These are phyloP conservation scores for Hyaloscypha hepaticicola DNA, from an alignment of 495 filamentous ascomycete species.

Conservation along the genomic window DNA sequence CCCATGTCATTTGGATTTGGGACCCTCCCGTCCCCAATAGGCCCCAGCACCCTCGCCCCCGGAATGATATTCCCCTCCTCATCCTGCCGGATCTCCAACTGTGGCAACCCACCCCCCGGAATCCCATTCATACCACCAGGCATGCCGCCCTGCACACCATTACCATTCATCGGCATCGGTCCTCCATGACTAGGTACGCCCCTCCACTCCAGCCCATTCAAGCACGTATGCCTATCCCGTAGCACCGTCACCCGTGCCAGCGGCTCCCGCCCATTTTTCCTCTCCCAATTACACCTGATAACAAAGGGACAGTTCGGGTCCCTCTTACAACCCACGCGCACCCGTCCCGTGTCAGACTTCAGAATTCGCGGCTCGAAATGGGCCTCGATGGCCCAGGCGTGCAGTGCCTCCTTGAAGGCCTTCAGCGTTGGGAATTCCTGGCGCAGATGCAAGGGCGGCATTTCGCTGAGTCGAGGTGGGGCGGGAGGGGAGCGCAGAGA, in stretches of 20 bases:
- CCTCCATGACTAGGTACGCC: not conserved
- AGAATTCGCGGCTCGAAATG: slow-evolving; percentile 44
- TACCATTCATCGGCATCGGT: not conserved
- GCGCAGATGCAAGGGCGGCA: slow-evolving; percentile 37
- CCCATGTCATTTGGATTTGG: slow-evolving; percentile 5
- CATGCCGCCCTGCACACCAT: slow-evolving; percentile 5
- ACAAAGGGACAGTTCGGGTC: slow-evolving; percentile 40
- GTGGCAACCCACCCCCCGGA: slow-evolving; percentile 3
- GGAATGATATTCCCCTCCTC: slow-evolving; percentile 32
- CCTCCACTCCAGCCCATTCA: slow-evolving; percentile 29
- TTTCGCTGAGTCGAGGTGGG: slow-evolving; percentile 12
- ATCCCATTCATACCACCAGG: slow-evolving; percentile 1
- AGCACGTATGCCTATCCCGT: slow-evolving; percentile 38
- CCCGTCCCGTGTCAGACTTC: slow-evolving; percentile 40
- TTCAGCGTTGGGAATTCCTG: slow-evolving; percentile 39
- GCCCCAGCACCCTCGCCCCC: slow-evolving; percentile 29
- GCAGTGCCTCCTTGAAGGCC: slow-evolving; percentile 41
- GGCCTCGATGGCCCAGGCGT: slow-evolving; percentile 41
- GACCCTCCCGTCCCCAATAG: slow-evolving; percentile 14
- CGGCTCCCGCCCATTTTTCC: slow-evolving; percentile 33
- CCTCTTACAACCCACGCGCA: slow-evolving; percentile 41
- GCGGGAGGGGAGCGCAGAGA: not conserved
- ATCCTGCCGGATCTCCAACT: slow-evolving; percentile 32
- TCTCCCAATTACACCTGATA: slow-evolving; percentile 40
- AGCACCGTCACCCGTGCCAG: slow-evolving; percentile 40